phyloP scores from a whole-genome alignment of 441 rosid genomes.

The Erodium texanum region DNA sequence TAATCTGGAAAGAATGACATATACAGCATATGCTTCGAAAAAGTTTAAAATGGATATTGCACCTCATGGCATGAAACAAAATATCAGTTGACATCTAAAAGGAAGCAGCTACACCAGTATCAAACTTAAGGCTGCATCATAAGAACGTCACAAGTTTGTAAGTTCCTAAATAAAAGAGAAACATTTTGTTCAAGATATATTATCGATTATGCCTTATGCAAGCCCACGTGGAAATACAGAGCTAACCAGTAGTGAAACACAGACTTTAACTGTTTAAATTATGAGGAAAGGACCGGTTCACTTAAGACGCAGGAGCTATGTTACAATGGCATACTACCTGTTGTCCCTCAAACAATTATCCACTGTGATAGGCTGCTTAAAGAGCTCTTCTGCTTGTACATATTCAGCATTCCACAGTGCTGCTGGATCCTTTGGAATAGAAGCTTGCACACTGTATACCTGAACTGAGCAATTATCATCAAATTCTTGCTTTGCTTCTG shows the following conservation, averaged over 20 bases:
- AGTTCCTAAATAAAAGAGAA: not conserved
- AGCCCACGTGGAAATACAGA: not conserved
- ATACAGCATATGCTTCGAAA: not conserved
- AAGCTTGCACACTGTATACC: constrained; percentile 75
- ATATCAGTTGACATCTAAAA: not conserved
- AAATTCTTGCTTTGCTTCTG: constrained; percentile 74
- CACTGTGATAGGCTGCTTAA: constrained; percentile 38
- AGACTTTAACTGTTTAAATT: not conserved
- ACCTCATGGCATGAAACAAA: not conserved
- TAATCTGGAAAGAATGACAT: not conserved
- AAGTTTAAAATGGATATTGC: not conserved
- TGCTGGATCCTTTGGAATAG: constrained; percentile 71
- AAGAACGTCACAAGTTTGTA: not conserved
- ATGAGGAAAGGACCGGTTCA: not conserved
- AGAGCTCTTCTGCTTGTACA: constrained; percentile 83
- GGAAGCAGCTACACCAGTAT: not conserved
- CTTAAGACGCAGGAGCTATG: not conserved
- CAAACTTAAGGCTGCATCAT: not conserved
- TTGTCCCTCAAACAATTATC: constrained; percentile 84
- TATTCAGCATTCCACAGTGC: constrained; percentile 77
- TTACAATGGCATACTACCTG: constrained; percentile 34
- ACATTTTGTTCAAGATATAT: not conserved
- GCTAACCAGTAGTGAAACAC: not conserved
- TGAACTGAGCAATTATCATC: constrained; percentile 53
- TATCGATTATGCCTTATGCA: not conserved